Percentiles rank a stretch among this genome's conserved stretches.
Evolutionary conservation across 2,329 filamentous ascomycete species (phyloP).

Genomic region (Conoideocrella luteorostrata): DNA sequence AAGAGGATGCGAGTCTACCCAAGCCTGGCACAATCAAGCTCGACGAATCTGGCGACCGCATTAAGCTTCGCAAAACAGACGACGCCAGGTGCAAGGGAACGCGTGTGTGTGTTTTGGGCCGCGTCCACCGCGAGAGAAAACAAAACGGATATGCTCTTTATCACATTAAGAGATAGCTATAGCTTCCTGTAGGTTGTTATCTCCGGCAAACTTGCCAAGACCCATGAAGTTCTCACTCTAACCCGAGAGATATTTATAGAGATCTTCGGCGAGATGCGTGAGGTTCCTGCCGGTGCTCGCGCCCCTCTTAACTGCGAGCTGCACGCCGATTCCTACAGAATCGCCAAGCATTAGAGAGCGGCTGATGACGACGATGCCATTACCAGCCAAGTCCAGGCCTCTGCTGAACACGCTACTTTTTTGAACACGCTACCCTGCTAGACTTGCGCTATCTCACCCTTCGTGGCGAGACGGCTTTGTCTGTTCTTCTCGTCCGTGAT

Average conservation of each 20-base stretch:
- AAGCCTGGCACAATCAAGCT: slow-evolving; percentile 67
- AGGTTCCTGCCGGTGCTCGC: slow-evolving; percentile 69
- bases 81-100: slow-evolving; percentile 51
- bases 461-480: slow-evolving; percentile 75
- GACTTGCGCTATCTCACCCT: slow-evolving; percentile 81
- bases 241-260: slow-evolving; percentile 83
- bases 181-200: slow-evolving; percentile 35
- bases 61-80: slow-evolving; percentile 29
- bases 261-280: slow-evolving; percentile 75
- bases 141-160: slow-evolving; percentile 83
- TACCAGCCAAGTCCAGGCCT: slow-evolving; percentile 63
- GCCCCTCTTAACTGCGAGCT: slow-evolving; percentile 83
- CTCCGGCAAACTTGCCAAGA: slow-evolving; percentile 73
- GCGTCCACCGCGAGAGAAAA: slow-evolving; percentile 71
- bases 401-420: slow-evolving; percentile 50
- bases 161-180: slow-evolving; percentile 80
- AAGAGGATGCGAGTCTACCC: slow-evolving; percentile 66
- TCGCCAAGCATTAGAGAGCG: slow-evolving; percentile 60
- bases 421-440: slow-evolving; percentile 59
- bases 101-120: slow-evolving; percentile 71
- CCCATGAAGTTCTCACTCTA: slow-evolving; percentile 83
- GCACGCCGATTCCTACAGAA: slow-evolving; percentile 81
- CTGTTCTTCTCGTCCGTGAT: slow-evolving; percentile 81
- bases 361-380: slow-evolving; percentile 86
- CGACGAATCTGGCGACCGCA: slow-evolving; percentile 21